Evolutionary conservation across 495 filamentous ascomycete genomes (phyloP).

Genomic region (Penicillium herquei): DNA sequence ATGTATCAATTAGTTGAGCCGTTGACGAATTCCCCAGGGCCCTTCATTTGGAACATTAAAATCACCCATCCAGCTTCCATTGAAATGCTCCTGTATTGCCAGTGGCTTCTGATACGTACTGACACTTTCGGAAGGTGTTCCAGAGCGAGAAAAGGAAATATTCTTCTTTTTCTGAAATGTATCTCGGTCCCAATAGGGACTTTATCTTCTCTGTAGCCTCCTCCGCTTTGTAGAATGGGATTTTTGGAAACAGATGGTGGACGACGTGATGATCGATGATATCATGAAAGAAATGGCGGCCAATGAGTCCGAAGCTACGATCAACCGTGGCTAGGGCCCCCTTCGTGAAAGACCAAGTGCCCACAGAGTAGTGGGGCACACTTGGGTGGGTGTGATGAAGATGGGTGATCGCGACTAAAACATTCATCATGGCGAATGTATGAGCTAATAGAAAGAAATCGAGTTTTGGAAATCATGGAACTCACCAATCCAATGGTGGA

Average conservation of each 20-base stretch:
- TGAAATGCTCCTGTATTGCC: too few species aligned
- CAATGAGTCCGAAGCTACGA: slow-evolving; percentile 61
- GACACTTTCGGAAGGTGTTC: background rate
- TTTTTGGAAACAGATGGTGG: slow-evolving; percentile 74
- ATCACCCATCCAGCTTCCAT: too few species aligned
- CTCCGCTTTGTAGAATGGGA: slow-evolving; percentile 68
- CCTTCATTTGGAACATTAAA: too few species aligned
- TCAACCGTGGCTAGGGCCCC: background rate
- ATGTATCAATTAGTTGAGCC: too few species aligned
- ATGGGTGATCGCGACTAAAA: background rate
- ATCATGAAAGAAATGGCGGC: slow-evolving; percentile 71
- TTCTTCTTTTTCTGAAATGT: background rate
- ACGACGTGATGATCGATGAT: slow-evolving; percentile 82
- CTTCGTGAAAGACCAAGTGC: background rate
- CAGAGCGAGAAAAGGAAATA: background rate
- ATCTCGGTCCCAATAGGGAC: background rate
- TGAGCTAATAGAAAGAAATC: background rate
- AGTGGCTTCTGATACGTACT: too few species aligned
- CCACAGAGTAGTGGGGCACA: background rate
- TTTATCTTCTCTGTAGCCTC: background rate
- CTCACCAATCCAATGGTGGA: slow-evolving; percentile 15
- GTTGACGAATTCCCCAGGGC: too few species aligned
- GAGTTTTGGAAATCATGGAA: too few species aligned
- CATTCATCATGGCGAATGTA: background rate
- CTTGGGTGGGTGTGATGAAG: background rate